These are phyloP conservation scores for Fusarium sororula DNA, from an alignment of 2,329 filamentous ascomycete genomes.

Conservation along the genomic window DNA sequence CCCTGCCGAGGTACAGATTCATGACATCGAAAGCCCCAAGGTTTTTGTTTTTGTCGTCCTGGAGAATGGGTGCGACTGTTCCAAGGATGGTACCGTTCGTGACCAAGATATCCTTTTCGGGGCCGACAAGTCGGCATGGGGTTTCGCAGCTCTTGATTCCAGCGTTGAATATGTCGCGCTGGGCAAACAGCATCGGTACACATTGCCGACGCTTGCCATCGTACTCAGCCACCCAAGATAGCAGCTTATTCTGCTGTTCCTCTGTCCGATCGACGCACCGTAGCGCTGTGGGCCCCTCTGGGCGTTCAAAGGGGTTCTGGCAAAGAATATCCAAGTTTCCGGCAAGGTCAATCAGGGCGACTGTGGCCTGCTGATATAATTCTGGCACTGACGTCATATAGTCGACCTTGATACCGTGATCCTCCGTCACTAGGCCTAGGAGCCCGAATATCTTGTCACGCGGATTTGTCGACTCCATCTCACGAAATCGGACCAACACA, in stretches of 20 bases:
- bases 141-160: neutral
- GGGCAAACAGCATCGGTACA: conserved; percentile 10
- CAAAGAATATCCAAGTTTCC: conserved; percentile 17
- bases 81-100: neutral
- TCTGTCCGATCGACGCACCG: too few species aligned
- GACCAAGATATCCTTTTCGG: neutral
- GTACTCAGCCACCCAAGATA: conserved; percentile 20
- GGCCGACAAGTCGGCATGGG: neutral
- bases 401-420: conserved; percentile 10
- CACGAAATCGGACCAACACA: conserved; percentile 1
- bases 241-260: neutral
- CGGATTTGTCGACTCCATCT: neutral
- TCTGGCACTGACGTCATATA: neutral
- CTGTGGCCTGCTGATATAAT: neutral
- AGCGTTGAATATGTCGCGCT: conserved; percentile 8
- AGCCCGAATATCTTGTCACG: conserved; percentile 15
- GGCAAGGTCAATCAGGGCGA: conserved; percentile 1
- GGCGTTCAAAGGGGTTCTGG: conserved; percentile 17
- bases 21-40: neutral
- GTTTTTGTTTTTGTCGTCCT: fast-evolving
- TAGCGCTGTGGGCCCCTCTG: neutral
- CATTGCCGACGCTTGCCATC: neutral
- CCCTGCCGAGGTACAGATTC: neutral
- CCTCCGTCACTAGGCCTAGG: conserved; percentile 3
- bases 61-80: neutral